Conservation (phyloP, 257 asterid genomes). For the Nicotiana obtusifolia region DNA sequence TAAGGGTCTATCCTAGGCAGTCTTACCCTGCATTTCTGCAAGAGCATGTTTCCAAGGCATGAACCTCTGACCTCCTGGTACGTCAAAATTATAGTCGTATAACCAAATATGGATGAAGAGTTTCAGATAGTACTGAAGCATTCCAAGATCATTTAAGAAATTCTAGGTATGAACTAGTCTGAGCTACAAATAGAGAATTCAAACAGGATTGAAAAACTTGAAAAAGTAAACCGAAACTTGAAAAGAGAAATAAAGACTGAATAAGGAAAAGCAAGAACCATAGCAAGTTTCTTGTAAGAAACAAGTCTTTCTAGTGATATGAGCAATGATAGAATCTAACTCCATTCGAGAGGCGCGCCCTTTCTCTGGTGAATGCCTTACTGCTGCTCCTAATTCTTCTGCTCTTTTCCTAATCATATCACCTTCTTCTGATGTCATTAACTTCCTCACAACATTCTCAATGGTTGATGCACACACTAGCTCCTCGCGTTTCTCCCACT, state of each 20-base stretch:
- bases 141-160: background rate
- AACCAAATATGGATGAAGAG: too few relatives aligned
- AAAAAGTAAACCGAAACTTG: background rate
- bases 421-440: slow-evolving; percentile 42
- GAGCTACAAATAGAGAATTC: background rate
- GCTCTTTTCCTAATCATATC: slow-evolving; percentile 29
- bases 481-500: slow-evolving; percentile 27
- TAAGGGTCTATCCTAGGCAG: too few relatives aligned
- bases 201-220: background rate
- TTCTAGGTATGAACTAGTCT: background rate
- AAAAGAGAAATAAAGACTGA: background rate
- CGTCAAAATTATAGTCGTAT: too few relatives aligned
- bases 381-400: slow-evolving; percentile 20
- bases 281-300: background rate
- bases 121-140: background rate
- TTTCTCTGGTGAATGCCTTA: background rate
- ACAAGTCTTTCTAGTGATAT: slow-evolving; percentile 14
- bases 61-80: too few relatives aligned
- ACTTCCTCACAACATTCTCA: slow-evolving; percentile 22
- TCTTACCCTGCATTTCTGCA: too few relatives aligned
- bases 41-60: too few relatives aligned
- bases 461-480: slow-evolving; percentile 15
- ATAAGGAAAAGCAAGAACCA: background rate
- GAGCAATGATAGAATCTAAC: slow-evolving; percentile 22
- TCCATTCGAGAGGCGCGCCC: slow-evolving; percentile 16